phyloP scores from a whole-genome alignment of 1,139 yeast species.

The Blastobotrys ciferrii region DNA sequence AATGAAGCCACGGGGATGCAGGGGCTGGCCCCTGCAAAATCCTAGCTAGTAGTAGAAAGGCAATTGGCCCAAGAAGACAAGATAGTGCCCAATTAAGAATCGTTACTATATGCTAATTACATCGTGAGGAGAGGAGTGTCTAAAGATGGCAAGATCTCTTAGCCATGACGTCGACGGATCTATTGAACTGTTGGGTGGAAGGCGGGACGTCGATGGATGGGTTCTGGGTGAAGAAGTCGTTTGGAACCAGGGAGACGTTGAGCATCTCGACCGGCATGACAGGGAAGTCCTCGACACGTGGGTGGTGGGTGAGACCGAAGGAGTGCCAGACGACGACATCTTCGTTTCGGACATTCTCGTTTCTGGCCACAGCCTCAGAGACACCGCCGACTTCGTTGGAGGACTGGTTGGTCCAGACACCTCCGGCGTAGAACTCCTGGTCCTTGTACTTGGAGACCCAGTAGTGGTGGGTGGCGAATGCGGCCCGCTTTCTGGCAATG shows the following conservation, averaged over 20 bases:
- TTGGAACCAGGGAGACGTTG: slow-evolving; percentile 67
- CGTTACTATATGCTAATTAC: not conserved
- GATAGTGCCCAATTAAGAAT: too few species aligned
- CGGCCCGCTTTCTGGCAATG: slow-evolving; percentile 63
- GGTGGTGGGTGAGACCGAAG: slow-evolving; percentile 81
- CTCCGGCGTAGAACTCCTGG: slow-evolving; percentile 68
- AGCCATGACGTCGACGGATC: slow-evolving; percentile 51
- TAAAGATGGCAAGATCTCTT: slow-evolving; percentile 36
- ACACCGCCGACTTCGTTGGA: slow-evolving; percentile 61
- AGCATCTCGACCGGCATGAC: slow-evolving; percentile 86
- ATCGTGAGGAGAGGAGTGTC: not conserved
- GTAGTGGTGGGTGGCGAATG: slow-evolving; percentile 68
- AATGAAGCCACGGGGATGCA: too few species aligned
- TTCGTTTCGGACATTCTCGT: slow-evolving; percentile 71
- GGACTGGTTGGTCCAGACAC: slow-evolving; percentile 78
- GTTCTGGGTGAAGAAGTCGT: slow-evolving; percentile 75
- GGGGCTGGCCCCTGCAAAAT: too few species aligned
- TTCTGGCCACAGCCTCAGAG: slow-evolving; percentile 60
- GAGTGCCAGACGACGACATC: slow-evolving; percentile 88
- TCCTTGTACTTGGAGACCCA: slow-evolving; percentile 77
- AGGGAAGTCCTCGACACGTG: slow-evolving; percentile 89
- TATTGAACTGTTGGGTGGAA: slow-evolving; percentile 67
- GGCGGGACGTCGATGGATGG: slow-evolving; percentile 85
- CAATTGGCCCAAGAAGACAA: too few species aligned
- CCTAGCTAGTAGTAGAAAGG: too few species aligned